These are phyloP conservation scores for Colletotrichum echinochloae DNA, from an alignment of 2,329 filamentous ascomycete species.

Conservation along the genomic window DNA sequence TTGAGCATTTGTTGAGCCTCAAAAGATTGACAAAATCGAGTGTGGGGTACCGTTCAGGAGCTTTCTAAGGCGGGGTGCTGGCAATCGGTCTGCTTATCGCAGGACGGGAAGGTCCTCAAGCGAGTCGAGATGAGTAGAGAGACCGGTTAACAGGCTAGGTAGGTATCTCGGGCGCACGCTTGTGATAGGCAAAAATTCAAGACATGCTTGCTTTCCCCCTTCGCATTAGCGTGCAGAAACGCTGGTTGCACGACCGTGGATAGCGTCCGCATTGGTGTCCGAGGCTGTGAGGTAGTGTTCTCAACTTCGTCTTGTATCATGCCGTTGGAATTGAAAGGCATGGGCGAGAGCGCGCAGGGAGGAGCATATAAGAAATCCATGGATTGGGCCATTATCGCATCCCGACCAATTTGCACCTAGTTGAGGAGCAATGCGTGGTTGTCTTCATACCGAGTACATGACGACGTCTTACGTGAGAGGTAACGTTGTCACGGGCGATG, in stretches of 20 bases:
- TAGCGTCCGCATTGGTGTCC: not conserved
- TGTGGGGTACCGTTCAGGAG: not conserved
- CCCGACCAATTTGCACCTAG: not conserved
- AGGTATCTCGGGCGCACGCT: not conserved
- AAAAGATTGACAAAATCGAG: not conserved
- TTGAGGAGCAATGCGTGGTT: not conserved
- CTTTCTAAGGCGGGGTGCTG: constrained; percentile 2
- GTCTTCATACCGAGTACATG: too few relatives aligned
- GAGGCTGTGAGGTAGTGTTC: not conserved
- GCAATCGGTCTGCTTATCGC: not conserved
- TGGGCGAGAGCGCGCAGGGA: not conserved
- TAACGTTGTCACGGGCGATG: not conserved
- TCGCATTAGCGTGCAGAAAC: constrained; percentile 3
- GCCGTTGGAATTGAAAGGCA: not conserved
- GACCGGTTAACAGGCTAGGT: not conserved
- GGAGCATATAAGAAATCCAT: not conserved
- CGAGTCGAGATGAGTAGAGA: too few relatives aligned
- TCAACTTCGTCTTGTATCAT: not conserved
- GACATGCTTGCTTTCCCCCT: constrained; percentile 4
- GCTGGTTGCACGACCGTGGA: not conserved
- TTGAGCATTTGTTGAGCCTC: constrained; percentile 1
- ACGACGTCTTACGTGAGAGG: not conserved
- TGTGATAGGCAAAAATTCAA: constrained; percentile 12
- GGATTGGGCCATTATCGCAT: not conserved
- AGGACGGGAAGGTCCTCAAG: not conserved